A percentile compares a stretch with the other conserved stretches of the same genome.
Evolutionary conservation across 192 early-diverging fungal species (phyloP).

Genomic region (Haplosporangium gracile): DNA sequence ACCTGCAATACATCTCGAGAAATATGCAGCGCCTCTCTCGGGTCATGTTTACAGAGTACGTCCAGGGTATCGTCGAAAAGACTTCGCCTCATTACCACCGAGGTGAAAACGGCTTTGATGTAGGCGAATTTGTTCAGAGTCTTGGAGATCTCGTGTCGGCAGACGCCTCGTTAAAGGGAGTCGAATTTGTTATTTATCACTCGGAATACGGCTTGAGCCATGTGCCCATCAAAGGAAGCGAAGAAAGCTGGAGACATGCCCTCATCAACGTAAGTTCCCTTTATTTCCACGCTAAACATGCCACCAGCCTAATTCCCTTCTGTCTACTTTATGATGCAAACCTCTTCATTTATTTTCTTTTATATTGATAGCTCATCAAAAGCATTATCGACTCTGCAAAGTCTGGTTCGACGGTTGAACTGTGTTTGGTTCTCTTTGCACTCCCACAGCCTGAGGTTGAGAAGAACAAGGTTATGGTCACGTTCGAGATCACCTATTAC

Average conservation of each 20-base stretch:
- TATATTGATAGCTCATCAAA: constrained; percentile 58
- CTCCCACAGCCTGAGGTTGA: constrained; percentile 18
- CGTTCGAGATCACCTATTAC: constrained; percentile 56
- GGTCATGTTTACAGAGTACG: constrained; percentile 56
- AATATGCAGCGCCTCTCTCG: constrained; percentile 56
- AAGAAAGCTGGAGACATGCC: constrained; percentile 64
- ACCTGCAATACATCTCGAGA: constrained; percentile 65
- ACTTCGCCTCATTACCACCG: constrained; percentile 31
- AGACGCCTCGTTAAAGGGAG: constrained; percentile 61
- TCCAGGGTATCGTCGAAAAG: constrained; percentile 43
- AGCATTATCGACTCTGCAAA: constrained; percentile 63
- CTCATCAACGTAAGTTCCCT: constrained; percentile 63
- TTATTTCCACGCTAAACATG: not conserved
- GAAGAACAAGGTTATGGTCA: constrained; percentile 53
- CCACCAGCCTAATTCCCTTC: too few relatives aligned
- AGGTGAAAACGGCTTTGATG: constrained; percentile 62
- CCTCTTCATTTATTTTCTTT: constrained; percentile 8
- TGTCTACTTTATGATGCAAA: not conserved
- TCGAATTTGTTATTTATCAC: constrained; percentile 70
- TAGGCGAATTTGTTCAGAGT: constrained; percentile 68
- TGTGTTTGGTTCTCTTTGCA: constrained; percentile 59
- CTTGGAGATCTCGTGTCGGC: constrained; percentile 72
- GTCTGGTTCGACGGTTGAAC: constrained; percentile 64
- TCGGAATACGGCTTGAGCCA: constrained; percentile 66
- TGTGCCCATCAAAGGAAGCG: constrained; percentile 64